phyloP scores from a whole-genome alignment of 176 grass and related monocot species.

The Typha latifolia region DNA sequence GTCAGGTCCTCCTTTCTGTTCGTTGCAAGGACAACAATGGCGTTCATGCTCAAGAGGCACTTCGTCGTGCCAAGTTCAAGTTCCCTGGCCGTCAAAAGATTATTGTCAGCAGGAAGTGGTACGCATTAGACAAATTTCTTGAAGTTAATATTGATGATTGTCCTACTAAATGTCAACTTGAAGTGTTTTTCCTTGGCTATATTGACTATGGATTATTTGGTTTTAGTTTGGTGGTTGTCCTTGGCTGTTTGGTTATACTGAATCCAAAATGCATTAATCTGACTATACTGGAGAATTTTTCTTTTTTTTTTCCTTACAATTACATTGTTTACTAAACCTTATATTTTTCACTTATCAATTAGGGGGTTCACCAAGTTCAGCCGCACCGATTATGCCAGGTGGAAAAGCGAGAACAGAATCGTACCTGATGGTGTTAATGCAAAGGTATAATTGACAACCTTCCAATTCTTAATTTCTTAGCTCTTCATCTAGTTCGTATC shows the following conservation, averaged over 20 bases:
- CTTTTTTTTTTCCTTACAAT: neutral
- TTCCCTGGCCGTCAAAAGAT: conserved; percentile 29
- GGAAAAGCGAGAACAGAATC: conserved; percentile 27
- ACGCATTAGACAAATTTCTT: neutral
- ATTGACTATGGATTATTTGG: neutral
- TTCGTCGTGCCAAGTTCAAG: conserved; percentile 47
- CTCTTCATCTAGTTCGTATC: neutral
- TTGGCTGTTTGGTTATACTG: too few species aligned
- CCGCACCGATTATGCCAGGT: conserved; percentile 23
- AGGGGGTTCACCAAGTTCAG: conserved; percentile 36
- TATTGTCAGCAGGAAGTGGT: conserved; percentile 36
- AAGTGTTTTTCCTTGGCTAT: neutral
- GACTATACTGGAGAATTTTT: neutral
- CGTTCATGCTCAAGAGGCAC: conserved; percentile 23
- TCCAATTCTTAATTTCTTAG: neutral
- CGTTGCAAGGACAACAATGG: conserved; percentile 32
- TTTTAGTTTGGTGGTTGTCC: too few species aligned
- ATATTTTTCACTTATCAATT: conserved; percentile 1
- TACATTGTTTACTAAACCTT: neutral
- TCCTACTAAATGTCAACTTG: neutral
- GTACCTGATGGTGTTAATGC: conserved; percentile 31
- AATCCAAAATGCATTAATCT: too few species aligned
- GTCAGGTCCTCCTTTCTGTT: conserved; percentile 44
- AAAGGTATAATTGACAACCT: conserved; percentile 11
- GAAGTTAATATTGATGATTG: neutral